Evolutionary conservation across 345 rosid genomes (phyloP).

Genomic region (Eucalyptus cloeziana): DNA sequence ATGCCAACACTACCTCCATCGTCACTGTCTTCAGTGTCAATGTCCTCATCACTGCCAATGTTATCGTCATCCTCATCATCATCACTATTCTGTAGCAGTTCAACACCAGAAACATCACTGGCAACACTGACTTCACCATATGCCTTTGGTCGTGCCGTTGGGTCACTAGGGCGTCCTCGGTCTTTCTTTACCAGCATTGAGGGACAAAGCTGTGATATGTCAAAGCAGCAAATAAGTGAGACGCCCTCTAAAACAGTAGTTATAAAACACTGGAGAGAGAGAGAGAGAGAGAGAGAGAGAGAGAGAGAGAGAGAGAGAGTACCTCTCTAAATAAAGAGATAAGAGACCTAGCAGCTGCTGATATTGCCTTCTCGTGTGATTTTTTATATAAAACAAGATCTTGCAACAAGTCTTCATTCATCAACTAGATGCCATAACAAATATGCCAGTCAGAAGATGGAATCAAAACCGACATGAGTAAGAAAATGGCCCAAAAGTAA

Average conservation of each 20-base stretch:
- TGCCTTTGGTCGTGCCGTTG: constrained; percentile 73
- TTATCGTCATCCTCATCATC: constrained; percentile 20
- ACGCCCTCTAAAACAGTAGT: background rate
- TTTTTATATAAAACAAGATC: constrained; percentile 87
- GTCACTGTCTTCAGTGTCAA: constrained; percentile 10
- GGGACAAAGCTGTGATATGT: constrained; percentile 60
- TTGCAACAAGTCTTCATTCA: constrained; percentile 94
- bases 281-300: background rate
- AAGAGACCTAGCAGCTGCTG: constrained; percentile 84
- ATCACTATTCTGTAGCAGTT: constrained; percentile 42
- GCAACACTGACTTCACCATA: constrained; percentile 63
- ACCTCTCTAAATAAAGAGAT: constrained; percentile 94
- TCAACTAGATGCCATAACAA: constrained; percentile 41
- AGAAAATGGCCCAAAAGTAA: background rate
- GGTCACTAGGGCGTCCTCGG: constrained; percentile 73
- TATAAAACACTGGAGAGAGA: background rate
- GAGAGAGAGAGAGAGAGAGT: background rate
- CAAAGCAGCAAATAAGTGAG: background rate
- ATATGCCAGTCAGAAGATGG: background rate
- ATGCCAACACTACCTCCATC: constrained; percentile 21
- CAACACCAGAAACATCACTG: constrained; percentile 60
- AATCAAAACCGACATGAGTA: background rate
- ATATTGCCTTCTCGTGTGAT: constrained; percentile 80
- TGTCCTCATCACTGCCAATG: constrained; percentile 14
- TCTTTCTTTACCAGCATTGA: constrained; percentile 87